Conservation (phyloP, 495 filamentous ascomycete genomes). For the Rusavskia elegans region DNA sequence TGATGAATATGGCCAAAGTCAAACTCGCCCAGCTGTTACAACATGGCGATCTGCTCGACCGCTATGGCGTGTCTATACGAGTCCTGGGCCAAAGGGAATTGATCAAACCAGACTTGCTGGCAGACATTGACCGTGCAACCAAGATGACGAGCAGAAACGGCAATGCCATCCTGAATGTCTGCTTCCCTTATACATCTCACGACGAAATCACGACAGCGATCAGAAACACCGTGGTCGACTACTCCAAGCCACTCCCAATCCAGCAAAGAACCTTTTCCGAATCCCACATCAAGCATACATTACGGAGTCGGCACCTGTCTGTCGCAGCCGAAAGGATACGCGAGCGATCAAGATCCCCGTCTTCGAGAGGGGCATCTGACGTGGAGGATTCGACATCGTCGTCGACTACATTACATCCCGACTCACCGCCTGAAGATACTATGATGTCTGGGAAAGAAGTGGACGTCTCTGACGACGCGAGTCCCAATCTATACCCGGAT, state of each 20-base stretch:
- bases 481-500: conserved; percentile 29
- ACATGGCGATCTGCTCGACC: conserved; percentile 83
- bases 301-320: conserved; percentile 41
- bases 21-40: conserved; percentile 82
- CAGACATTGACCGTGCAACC: conserved; percentile 68
- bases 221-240: conserved; percentile 68
- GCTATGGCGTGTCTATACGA: conserved; percentile 75
- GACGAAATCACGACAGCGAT: conserved; percentile 95
- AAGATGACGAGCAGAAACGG: conserved; percentile 72
- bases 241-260: conserved; percentile 42
- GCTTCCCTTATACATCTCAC: conserved; percentile 90
- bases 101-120: conserved; percentile 70
- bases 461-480: conserved; percentile 6
- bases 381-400: conserved; percentile 27
- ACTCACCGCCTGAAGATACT: conserved; percentile 19
- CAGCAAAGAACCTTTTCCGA: conserved; percentile 65
- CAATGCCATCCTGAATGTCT: conserved; percentile 78
- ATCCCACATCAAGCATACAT: conserved; percentile 69
- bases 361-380: conserved; percentile 10
- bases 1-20: conserved; percentile 96
- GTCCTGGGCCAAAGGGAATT: conserved; percentile 71
- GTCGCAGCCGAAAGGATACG: conserved; percentile 7
- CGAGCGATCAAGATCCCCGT: conserved; percentile 8
- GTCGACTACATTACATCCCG: conserved; percentile 33
- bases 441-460: conserved; percentile 11